A percentile compares a stretch with the other conserved stretches of the same genome.
phyloP scores from a whole-genome alignment of 805 yeast species.

The Clavispora asparagi region DNA sequence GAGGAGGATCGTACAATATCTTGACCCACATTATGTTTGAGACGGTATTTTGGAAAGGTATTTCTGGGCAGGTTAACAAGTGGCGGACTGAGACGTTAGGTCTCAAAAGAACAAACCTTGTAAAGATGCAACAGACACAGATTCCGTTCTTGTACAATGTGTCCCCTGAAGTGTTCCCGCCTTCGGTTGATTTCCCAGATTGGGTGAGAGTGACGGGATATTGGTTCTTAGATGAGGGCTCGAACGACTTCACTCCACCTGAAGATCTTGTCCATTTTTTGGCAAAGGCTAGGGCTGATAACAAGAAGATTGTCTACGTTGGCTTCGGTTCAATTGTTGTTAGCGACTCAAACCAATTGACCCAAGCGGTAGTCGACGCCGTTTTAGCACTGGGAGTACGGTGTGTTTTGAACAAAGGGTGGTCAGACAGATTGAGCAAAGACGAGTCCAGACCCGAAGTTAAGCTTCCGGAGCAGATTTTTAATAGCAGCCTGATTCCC shows the following conservation, averaged over 20 bases:
- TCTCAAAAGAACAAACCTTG: conserved; percentile 65
- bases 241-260: conserved; percentile 54
- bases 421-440: conserved; percentile 72
- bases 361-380: conserved; percentile 72
- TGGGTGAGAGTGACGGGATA: conserved; percentile 97
- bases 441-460: conserved; percentile 29
- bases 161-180: conserved; percentile 84
- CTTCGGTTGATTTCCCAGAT: conserved; percentile 88
- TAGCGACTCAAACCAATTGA: conserved; percentile 69
- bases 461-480: conserved; percentile 62
- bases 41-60: conserved; percentile 90
- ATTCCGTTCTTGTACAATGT: conserved; percentile 88
- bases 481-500: conserved; percentile 68
- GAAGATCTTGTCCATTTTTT: conserved; percentile 54
- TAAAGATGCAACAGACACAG: conserved; percentile 64
- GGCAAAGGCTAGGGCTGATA: conserved; percentile 49
- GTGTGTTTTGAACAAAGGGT: conserved; percentile 87
- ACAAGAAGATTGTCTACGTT: conserved; percentile 76
- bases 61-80: conserved; percentile 75
- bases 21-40: conserved; percentile 92
- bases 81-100: conserved; percentile 75
- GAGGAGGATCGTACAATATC: conserved; percentile 90
- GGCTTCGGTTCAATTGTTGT: conserved; percentile 97
- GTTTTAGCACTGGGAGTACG: conserved; percentile 76
- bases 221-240: conserved; percentile 80